phyloP scores from a whole-genome alignment of 257 asterid species.

The Petunia secreta region DNA sequence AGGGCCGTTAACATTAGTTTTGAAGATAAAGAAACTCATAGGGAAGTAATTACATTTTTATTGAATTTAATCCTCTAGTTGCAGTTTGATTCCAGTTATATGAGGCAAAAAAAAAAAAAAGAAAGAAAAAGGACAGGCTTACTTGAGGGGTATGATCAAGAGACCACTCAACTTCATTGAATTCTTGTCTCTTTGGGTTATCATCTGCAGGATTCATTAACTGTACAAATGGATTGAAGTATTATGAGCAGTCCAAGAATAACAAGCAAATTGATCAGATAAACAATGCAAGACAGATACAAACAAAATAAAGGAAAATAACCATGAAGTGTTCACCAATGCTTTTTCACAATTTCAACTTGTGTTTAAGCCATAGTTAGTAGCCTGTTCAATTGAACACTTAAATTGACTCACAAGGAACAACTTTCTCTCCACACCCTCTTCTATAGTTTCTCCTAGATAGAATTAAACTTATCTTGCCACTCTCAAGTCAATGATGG shows the following conservation, averaged over 20 bases:
- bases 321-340: not conserved
- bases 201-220: constrained; percentile 49
- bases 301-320: constrained; percentile 7
- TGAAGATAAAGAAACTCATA: constrained; percentile 13
- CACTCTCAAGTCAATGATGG: not conserved
- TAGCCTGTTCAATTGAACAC: constrained; percentile 3
- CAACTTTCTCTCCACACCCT: constrained; percentile 9
- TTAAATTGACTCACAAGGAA: constrained; percentile 11
- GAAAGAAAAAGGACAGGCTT: not conserved
- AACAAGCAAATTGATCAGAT: not conserved
- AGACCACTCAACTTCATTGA: constrained; percentile 79
- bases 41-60: not conserved
- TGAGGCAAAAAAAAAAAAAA: not conserved
- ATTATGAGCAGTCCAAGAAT: constrained; percentile 25
- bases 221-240: constrained; percentile 42
- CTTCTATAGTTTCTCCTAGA: not conserved
- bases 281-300: constrained; percentile 19
- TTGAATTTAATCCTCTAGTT: not conserved
- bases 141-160: constrained; percentile 75
- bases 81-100: not conserved
- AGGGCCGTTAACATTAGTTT: not conserved
- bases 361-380: constrained; percentile 2
- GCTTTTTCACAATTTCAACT: not conserved
- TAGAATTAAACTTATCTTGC: constrained; percentile 1
- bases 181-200: constrained; percentile 66